Evolutionary conservation across 495 filamentous ascomycete genomes (phyloP).

Genomic region (Aspergillus sclerotioniger): DNA sequence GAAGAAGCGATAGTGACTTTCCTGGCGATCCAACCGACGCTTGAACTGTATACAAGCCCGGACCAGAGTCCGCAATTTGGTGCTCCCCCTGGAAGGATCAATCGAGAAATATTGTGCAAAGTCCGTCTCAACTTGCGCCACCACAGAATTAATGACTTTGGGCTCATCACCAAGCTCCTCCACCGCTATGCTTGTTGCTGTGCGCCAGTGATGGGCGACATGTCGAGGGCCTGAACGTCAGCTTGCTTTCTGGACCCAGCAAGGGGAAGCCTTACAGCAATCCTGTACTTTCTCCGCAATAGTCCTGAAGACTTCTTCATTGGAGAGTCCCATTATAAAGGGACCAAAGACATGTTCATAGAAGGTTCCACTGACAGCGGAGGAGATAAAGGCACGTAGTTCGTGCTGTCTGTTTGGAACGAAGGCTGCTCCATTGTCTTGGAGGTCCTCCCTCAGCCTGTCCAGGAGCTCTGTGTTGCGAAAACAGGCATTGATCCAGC

Average conservation of each 20-base stretch:
- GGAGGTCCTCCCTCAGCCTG: background rate
- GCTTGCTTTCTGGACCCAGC: background rate
- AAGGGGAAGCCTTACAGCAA: background rate
- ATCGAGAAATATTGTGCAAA: background rate
- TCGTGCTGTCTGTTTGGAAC: background rate
- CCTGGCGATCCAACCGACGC: background rate
- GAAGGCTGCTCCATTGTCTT: background rate
- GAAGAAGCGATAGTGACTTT: background rate
- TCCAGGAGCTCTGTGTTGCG: background rate
- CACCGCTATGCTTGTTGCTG: background rate
- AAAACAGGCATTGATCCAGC: background rate
- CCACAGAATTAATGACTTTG: background rate
- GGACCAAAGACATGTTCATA: background rate
- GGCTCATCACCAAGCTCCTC: background rate
- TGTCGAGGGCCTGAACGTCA: background rate
- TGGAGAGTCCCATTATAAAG: background rate
- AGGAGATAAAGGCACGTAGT: background rate
- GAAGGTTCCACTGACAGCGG: background rate
- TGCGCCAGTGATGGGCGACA: background rate
- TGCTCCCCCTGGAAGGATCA: too few species aligned
- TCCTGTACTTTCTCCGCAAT: background rate
- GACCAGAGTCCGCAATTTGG: background rate
- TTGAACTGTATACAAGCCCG: background rate
- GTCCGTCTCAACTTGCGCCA: background rate
- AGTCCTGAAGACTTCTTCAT: background rate